phyloP scores from a whole-genome alignment of 176 grass and related monocot species.

The Cocos nucifera region DNA sequence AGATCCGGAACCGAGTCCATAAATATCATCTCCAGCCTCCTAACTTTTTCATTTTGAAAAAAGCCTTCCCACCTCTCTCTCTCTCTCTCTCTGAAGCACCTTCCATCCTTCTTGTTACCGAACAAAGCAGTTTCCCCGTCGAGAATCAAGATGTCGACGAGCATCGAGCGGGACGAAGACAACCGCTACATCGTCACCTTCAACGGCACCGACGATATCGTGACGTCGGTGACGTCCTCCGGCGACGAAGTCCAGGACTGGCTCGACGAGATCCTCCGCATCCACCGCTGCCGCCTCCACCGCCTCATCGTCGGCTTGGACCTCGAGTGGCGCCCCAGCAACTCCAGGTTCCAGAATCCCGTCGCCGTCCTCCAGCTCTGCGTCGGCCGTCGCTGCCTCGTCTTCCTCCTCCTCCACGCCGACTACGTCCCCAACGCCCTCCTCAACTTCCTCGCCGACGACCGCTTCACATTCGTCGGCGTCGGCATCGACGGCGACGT shows the following conservation, averaged over 20 bases:
- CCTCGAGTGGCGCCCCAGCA: constrained; percentile 31
- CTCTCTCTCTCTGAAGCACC: too few relatives aligned
- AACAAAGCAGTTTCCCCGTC: too few relatives aligned
- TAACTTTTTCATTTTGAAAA: too few relatives aligned
- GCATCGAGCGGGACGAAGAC: too few relatives aligned
- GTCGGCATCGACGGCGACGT: constrained; percentile 31
- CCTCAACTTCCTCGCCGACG: constrained; percentile 17
- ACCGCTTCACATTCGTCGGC: constrained; percentile 32
- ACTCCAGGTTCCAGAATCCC: neutral
- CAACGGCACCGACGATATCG: neutral
- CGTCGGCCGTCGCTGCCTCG: constrained; percentile 40
- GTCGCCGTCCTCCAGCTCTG: constrained; percentile 63
- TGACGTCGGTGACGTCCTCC: constrained; percentile 11
- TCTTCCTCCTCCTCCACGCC: constrained; percentile 36
- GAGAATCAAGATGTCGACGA: too few relatives aligned
- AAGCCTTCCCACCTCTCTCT: too few relatives aligned
- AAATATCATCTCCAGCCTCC: too few relatives aligned
- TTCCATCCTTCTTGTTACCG: too few relatives aligned
- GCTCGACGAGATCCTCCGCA: constrained; percentile 1
- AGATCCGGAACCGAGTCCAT: too few relatives aligned
- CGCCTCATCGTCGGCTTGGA: constrained; percentile 30
- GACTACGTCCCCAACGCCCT: constrained; percentile 20
- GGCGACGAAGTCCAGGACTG: constrained; percentile 1
- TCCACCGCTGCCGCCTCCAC: constrained; percentile 18
- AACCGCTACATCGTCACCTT: constrained; percentile 16